These are phyloP conservation scores for Rickenella mellea DNA, from an alignment of 768 basidiomycete genomes.

Conservation along the genomic window DNA sequence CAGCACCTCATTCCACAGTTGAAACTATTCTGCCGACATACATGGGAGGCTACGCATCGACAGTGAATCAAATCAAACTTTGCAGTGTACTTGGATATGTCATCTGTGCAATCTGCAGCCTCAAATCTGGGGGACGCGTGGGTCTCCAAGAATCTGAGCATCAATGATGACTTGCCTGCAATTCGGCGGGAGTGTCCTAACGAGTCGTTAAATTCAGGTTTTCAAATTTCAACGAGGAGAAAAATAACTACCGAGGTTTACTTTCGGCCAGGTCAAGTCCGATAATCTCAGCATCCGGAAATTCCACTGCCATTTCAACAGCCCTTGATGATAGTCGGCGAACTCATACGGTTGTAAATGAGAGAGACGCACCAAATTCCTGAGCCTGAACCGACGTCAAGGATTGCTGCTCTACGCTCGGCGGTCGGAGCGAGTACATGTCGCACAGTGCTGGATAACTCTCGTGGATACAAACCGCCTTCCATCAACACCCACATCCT, in stretches of 20 bases:
- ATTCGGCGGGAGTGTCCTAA: neutral
- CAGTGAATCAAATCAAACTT: constrained; percentile 19
- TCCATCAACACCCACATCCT: constrained; percentile 16
- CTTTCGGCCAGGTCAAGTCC: constrained; percentile 17
- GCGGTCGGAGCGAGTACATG: constrained; percentile 7
- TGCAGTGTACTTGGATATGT: constrained; percentile 12
- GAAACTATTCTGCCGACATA: no score
- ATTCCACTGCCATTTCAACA: constrained; percentile 16
- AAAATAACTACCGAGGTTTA: neutral
- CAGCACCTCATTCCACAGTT: no score
- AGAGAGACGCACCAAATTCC: constrained; percentile 20
- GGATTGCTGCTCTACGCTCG: constrained; percentile 9
- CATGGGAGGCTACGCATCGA: constrained; percentile 18
- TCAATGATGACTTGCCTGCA: neutral
- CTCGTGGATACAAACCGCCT: constrained; percentile 17
- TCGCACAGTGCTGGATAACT: neutral
- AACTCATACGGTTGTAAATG: no score
- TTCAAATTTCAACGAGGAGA: neutral
- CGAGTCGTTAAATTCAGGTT: neutral
- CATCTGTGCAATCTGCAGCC: constrained; percentile 13
- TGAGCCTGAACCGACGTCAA: constrained; percentile 22
- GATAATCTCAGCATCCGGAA: constrained; percentile 15
- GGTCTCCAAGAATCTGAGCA: neutral
- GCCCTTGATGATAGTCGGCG: constrained; percentile 11
- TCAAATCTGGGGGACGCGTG: constrained; percentile 12